A percentile compares a stretch with the other conserved stretches of the same genome.
Conservation (phyloP, 2,329 filamentous ascomycete genomes). For the Paraphaeosphaeria sporulosa region DNA sequence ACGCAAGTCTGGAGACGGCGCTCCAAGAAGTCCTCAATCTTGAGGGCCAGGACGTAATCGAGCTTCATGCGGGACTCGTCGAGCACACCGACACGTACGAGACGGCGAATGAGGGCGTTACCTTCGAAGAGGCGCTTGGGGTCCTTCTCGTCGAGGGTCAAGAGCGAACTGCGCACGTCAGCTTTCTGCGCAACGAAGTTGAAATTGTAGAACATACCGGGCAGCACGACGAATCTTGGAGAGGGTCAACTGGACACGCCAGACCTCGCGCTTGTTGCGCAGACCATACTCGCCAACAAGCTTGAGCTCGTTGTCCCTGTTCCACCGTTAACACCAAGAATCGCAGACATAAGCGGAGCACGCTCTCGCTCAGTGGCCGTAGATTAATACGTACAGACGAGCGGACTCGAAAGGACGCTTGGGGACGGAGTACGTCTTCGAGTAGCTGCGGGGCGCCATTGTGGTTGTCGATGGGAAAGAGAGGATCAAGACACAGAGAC, state of each 20-base stretch:
- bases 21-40: constrained; percentile 99
- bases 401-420: constrained; percentile 98
- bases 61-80: constrained; percentile 99
- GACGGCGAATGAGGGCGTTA: constrained; percentile 99
- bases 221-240: constrained; percentile 99
- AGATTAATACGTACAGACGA: constrained; percentile 89
- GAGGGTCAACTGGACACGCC: constrained; percentile 98
- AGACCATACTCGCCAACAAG: constrained; percentile 99
- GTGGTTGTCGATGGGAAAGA: constrained; percentile 45
- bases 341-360: constrained; percentile 97
- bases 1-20: constrained; percentile 99
- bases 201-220: constrained; percentile 70
- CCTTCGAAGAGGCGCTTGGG: constrained; percentile 99
- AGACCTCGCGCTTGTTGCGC: constrained; percentile 99
- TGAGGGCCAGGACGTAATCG: constrained; percentile 99
- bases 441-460: constrained; percentile 74
- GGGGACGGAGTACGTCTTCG: constrained; percentile 99
- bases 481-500: constrained; percentile 13
- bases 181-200: background rate
- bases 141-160: constrained; percentile 99
- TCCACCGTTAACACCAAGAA: constrained; percentile 66
- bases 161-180: constrained; percentile 79
- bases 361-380: constrained; percentile 98
- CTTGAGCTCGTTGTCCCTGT: constrained; percentile 99
- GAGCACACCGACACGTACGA: constrained; percentile 98